Evolutionary conservation across 768 basidiomycete species (phyloP).

Genomic region (Russula virescens): DNA sequence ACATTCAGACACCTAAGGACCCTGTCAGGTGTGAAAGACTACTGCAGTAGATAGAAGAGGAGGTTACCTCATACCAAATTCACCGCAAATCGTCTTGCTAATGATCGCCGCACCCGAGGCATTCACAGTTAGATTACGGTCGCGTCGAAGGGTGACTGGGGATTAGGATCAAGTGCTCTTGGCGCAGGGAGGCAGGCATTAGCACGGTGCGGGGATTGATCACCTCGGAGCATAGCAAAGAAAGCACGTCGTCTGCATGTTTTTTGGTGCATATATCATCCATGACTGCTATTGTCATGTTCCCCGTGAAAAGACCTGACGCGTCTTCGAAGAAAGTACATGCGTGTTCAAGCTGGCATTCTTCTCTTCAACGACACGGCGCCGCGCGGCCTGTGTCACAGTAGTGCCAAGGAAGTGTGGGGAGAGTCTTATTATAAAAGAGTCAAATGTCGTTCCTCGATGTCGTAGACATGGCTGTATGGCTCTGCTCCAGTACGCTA

Average conservation of each 20-base stretch:
- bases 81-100: slow-evolving; percentile 94
- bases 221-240: slow-evolving; percentile 69
- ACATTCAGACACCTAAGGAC: slow-evolving; percentile 66
- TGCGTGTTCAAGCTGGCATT: slow-evolving; percentile 51
- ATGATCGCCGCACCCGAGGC: slow-evolving; percentile 61
- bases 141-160: slow-evolving; percentile 76
- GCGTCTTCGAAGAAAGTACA: slow-evolving; percentile 28
- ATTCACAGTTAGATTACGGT: slow-evolving; percentile 67
- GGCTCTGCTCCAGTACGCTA: too few species aligned
- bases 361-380: slow-evolving; percentile 18
- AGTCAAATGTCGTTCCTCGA: neutral
- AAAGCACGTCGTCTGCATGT: slow-evolving; percentile 70
- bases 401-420: slow-evolving; percentile 5
- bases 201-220: too few species aligned
- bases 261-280: slow-evolving; percentile 75
- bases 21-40: neutral
- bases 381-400: slow-evolving; percentile 4
- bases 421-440: neutral
- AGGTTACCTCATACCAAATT: slow-evolving; percentile 99
- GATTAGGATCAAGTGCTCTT: neutral
- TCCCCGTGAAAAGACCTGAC: slow-evolving; percentile 10
- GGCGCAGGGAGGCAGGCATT: neutral
- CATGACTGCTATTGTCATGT: too few species aligned
- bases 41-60: too few species aligned
- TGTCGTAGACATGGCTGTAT: slow-evolving; percentile 17